Evolutionary conservation across 768 basidiomycete species (phyloP).

Genomic region (Hebeloma cylindrosporum): DNA sequence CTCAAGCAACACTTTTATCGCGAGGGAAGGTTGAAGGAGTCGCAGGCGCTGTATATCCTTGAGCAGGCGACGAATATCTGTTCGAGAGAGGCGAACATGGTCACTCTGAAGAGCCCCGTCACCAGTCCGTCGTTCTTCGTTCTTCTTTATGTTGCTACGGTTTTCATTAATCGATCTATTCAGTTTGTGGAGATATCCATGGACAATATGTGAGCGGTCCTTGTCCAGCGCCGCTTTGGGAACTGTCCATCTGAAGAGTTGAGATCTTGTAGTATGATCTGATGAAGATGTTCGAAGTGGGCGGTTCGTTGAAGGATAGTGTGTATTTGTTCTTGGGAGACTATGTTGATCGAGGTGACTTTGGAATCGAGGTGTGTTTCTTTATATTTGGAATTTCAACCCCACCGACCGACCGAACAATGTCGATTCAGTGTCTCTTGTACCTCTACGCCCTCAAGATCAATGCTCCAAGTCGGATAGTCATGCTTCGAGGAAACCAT

Average conservation of each 20-base stretch:
- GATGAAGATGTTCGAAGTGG: constrained; percentile 97
- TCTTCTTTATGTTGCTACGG: constrained; percentile 2
- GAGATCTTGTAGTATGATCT: constrained; percentile 79
- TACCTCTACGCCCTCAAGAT: constrained; percentile 95
- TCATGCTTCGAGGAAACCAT: constrained; percentile 91
- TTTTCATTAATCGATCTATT: constrained; percentile 2
- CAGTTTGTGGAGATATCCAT: constrained; percentile 96
- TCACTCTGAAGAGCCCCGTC: constrained; percentile 84
- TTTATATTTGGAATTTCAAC: background rate
- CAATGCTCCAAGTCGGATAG: constrained; percentile 79
- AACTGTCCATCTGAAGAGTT: background rate
- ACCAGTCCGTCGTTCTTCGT: constrained; percentile 61
- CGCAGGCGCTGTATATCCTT: constrained; percentile 84
- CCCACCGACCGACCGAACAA: background rate
- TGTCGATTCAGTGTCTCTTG: constrained; percentile 68
- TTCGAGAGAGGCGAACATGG: constrained; percentile 77
- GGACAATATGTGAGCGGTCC: constrained; percentile 86
- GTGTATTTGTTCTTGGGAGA: constrained; percentile 94
- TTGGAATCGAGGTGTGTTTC: constrained; percentile 57
- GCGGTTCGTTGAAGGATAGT: constrained; percentile 79
- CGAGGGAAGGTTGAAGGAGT: constrained; percentile 81
- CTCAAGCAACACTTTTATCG: constrained; percentile 88
- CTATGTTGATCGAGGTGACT: constrained; percentile 96
- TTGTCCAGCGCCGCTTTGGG: background rate
- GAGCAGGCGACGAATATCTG: constrained; percentile 65